Evolutionary conservation across 1,139 yeast genomes (phyloP), one percentile per base, ranked within the genome.

Genomic region (Suhomyces guaymorum): DNA sequence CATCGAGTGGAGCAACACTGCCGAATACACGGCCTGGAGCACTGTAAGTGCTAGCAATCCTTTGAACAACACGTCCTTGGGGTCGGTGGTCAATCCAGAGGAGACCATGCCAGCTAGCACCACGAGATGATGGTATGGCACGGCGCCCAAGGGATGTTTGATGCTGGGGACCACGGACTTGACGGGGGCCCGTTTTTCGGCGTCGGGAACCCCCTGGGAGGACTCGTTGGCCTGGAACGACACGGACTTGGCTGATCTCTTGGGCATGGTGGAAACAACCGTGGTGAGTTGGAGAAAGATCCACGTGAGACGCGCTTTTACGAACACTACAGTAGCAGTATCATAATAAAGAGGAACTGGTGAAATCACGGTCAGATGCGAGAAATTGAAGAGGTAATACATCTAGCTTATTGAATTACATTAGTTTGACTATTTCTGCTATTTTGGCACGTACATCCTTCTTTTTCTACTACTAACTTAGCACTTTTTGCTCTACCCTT

Each of bases 101-200:
- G 39, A 29, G 32, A 51, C 51, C 60, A 73, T 65, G 14, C 66
- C 66, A 26, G 52, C 55, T 16, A 73, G 42, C 8, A 76, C 50
- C 3, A 66, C 36, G 2, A 72, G 46, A 15, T 73, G 51, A 54
- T 80, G 87, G 44, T 69, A 55, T 3, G 87, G 87, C 3, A 78
- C 42, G 6, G 46, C 29, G 25, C 36, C 14, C 24, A 34, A 15
- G 20, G 33, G 37, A 17, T 35, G 27, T 14, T 26, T 33, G 16
- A 40, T 24, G 4, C 25, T n/a, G 15, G 46, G 43, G 24, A 32
- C 21, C 17, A 13, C 11, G 26, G 22, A 26, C 16, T 26, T 32
- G 21, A 21, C 15, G 14, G 26, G 11, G 19, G 26, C 24, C 12
- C 14, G 9, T 8, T 27, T 16, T 7, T 29, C 33, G 7, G 24